Evolutionary conservation across 2,329 filamentous ascomycete genomes (phyloP).

Genomic region (Trichoderma sp.): DNA sequence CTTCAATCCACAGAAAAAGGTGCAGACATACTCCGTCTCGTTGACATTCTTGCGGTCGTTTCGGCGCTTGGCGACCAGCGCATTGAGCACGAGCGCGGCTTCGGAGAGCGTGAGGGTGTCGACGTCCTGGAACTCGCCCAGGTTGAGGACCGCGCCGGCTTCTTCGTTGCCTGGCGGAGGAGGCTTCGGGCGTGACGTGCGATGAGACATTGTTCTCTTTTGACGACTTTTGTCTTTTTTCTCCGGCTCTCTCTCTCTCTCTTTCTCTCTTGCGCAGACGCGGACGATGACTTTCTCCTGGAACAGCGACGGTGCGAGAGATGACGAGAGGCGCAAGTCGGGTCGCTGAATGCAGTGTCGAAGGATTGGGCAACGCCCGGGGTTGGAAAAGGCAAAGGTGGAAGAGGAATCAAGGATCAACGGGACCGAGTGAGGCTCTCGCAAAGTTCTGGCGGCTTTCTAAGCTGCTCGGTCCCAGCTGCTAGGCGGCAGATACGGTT

Average conservation of each 20-base stretch:
- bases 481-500: background rate
- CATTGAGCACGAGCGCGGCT: constrained; percentile 87
- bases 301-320: background rate
- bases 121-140: constrained; percentile 92
- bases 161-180: constrained; percentile 80
- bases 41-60: constrained; percentile 80
- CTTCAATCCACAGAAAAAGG: background rate
- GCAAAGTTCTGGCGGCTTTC: constrained; percentile 22
- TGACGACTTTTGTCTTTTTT: background rate
- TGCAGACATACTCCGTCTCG: constrained; percentile 71
- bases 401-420: background rate
- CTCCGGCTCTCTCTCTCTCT: background rate
- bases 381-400: background rate
- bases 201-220: constrained; percentile 22
- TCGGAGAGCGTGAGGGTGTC: constrained; percentile 92
- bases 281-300: background rate
- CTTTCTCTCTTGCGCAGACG: background rate
- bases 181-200: constrained; percentile 68
- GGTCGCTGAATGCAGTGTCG: background rate
- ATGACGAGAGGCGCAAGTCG: background rate
- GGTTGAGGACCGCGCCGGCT: constrained; percentile 75
- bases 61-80: constrained; percentile 77
- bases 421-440: constrained; percentile 1
- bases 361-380: background rate
- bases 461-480: constrained; percentile 5